Percentiles rank a stretch among this genome's conserved stretches.
phyloP scores from a whole-genome alignment of 2,329 filamentous ascomycete genomes.

The Sporothrix phasma region DNA sequence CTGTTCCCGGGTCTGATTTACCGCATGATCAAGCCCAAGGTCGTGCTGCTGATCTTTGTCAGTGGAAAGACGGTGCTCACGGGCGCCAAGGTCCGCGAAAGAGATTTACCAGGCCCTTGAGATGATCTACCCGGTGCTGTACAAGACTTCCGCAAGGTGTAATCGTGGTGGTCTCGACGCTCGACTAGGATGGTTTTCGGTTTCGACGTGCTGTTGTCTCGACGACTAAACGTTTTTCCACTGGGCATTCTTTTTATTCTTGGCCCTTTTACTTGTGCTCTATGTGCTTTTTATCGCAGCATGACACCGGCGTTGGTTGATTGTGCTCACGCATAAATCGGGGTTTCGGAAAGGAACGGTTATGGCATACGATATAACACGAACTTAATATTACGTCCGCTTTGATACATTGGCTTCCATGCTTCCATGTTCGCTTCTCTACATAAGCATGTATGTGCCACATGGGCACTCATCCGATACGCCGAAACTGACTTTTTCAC shows the following conservation, averaged over 20 bases:
- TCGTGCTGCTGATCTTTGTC: constrained; percentile 94
- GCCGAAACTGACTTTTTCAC: no score
- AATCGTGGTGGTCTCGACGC: constrained; percentile 19
- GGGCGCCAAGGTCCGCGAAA: constrained; percentile 92
- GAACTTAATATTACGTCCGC: neutral
- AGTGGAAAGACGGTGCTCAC: constrained; percentile 97
- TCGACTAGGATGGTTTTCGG: no score
- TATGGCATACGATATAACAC: neutral
- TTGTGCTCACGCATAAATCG: neutral
- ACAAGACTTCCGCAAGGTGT: constrained; percentile 58
- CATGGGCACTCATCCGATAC: no score
- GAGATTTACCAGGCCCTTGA: constrained; percentile 97
- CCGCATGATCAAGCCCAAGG: constrained; percentile 99
- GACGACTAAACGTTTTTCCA: neutral
- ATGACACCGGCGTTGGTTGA: neutral
- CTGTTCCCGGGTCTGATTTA: constrained; percentile 99
- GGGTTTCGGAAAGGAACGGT: neutral
- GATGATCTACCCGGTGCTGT: constrained; percentile 92
- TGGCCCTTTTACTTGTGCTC: neutral
- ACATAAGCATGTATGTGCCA: no score
- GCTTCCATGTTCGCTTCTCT: no score
- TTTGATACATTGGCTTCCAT: neutral
- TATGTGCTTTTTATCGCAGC: neutral
- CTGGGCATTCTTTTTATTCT: neutral
- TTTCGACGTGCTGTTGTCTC: neutral